A percentile compares a stretch with the other conserved stretches of the same genome.
These are phyloP conservation scores for Gentiana straminea DNA, from an alignment of 257 asterid genomes.

Conservation along the genomic window DNA sequence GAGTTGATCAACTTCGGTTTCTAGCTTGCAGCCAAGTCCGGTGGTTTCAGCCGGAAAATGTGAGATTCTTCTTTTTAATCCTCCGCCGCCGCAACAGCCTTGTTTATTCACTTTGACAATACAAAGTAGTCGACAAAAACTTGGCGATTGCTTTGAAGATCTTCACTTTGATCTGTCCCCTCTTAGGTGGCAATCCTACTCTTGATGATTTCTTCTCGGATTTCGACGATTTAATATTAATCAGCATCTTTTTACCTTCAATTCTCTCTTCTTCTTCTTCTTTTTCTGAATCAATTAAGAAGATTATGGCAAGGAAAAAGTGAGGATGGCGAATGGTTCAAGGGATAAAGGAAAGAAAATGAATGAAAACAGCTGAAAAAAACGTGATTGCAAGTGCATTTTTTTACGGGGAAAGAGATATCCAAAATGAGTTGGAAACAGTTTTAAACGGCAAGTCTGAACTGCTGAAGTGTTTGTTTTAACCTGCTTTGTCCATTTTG, in stretches of 20 bases:
- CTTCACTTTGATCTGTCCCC: constrained; percentile 9
- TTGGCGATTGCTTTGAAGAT: constrained; percentile 6
- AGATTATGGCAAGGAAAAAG: not conserved
- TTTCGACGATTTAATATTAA: not conserved
- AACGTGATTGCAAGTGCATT: not conserved
- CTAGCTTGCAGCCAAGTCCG: not conserved
- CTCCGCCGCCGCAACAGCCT: not conserved
- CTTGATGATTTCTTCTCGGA: not conserved
- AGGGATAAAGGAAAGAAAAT: not conserved
- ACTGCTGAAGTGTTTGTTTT: no score
- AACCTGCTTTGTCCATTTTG: no score
- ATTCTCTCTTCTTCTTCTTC: not conserved
- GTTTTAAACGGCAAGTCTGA: no score
- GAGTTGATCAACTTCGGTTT: no score
- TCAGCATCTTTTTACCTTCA: not conserved
- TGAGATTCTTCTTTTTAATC: not conserved
- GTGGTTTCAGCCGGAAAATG: constrained; percentile 2
- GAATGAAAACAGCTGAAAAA: not conserved
- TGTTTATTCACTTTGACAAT: not conserved
- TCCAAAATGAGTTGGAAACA: no score
- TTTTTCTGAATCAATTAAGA: not conserved
- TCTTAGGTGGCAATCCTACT: constrained; percentile 6
- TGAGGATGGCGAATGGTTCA: not conserved
- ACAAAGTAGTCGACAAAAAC: not conserved
- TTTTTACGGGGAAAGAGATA: no score